Evolutionary conservation across 1,139 yeast genomes (phyloP), one percentile per base, ranked within the genome.

Genomic region (Suhomyces terraborum): DNA sequence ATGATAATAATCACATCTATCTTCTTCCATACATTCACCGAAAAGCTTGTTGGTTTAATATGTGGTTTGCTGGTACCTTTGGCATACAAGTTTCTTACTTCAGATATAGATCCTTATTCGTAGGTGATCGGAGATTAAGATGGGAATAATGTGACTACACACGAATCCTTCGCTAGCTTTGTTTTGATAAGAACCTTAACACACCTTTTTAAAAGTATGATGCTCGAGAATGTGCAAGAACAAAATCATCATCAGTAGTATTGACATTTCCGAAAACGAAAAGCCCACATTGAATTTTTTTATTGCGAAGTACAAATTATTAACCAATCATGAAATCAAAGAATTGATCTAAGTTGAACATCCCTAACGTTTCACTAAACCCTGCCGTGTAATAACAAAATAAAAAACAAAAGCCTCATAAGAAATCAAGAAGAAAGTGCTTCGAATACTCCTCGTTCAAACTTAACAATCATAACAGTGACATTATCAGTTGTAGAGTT

Each of bases 401-500:
- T 24, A 24, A 24, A 24, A 24, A 24, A n/a, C n/a, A 7, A 24
- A 24, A 10, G 14, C 26, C n/a, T 12, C 27, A 3, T 13, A 5
- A 24, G 16, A 16, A 24, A 24, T 30, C 32, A 30, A 30, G 24
- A 20, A 19, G 28, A 22, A 24, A 18, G 17, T n/a, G 22, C 28
- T 13, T 37, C 52, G 54, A 75, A 74, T 6, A 78, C 76, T 13
- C 66, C 58, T 19, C 66, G 60, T 52, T 81, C 82, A 46, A 85
- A 72, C 41, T 77, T 67, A 3, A 85, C 80, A 20, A 93, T 89
- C 97, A 93, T 88, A 22, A 87, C 94, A 0, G 98, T 91, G 31
- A 93, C 80, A 60, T 93, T 93, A 63, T 93, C 99, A 3, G 96
- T 85, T 13, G 96, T 85, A 32, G 86, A 81, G 51, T 81, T 77